Base-by-base conservation (phyloP, 768 basidiomycete species). In the Boletellus ananiceps region DNA sequence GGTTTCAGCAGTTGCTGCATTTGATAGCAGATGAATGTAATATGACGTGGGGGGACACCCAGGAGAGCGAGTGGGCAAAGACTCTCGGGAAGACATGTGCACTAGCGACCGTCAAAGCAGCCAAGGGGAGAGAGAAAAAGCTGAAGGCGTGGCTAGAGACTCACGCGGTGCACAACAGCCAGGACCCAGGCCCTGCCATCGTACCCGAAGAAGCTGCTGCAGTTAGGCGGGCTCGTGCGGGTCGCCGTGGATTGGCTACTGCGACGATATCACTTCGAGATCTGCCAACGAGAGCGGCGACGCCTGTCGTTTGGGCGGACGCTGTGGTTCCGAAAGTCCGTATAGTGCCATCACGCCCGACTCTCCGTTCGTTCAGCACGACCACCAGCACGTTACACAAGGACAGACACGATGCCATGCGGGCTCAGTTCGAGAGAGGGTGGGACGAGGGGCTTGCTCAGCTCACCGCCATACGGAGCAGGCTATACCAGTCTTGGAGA, bases 1-100 rank as follows among this genome's bases (percentile, higher is more conserved):
- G 71, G 7, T 79, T 86, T 55, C 60, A 69, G 0, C 59, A 58
- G 1, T 65, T 95, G 12, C 69, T 74, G 50, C 81, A 88, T 58
- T 69, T 96, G 36, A 71, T 93, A 18, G 61, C 92, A 16, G 92
- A 95, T 57, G 75, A 71, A 5, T 88, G 87, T 58, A 66, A 73
- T 3, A 59, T 83, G 11, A 68, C 83, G 43, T 74, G 79, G 5
- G 77, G 71, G 2, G 79, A 81, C 3, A 60, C 63, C 16, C 75
- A 76, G 14, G 71, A 72, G 14, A 76, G 77, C 29, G 74, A 83
- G 51, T 88, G 86, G 80, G 66, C 65, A 7, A 29, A 7, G 29
- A 74, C 75, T 4, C 57, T 93, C 2, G 88, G 86, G 0, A 78
- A 78, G 52, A 59, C 74, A 0, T 79, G 82, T 56, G 86, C 84